Percentiles rank a stretch among this genome's conserved stretches.
Evolutionary conservation across 352 stramenopile species (phyloP).

Genomic region (Phytopythium montanum): DNA sequence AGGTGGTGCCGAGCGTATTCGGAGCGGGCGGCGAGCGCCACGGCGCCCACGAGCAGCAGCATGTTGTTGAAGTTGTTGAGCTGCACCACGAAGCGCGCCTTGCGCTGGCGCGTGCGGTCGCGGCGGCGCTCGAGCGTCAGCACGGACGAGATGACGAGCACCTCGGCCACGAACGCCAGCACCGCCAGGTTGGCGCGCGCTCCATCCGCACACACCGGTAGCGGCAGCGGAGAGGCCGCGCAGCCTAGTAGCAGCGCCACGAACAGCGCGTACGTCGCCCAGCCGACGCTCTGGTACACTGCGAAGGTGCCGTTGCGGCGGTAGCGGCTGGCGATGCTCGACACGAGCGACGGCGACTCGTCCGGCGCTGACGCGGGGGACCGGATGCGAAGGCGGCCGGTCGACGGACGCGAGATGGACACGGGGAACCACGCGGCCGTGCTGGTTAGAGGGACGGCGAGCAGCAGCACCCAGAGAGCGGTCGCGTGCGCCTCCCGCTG

Average conservation of each 20-base stretch:
- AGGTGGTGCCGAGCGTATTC: constrained; percentile 41
- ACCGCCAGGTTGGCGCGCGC: constrained; percentile 53
- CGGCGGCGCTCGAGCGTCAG: constrained; percentile 52
- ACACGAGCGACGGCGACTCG: constrained; percentile 20
- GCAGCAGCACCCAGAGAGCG: constrained; percentile 41
- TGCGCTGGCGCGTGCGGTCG: constrained; percentile 26
- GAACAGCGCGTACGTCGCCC: constrained; percentile 56
- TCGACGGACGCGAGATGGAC: constrained; percentile 31
- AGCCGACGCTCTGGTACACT: constrained; percentile 64
- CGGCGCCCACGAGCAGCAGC: constrained; percentile 64
- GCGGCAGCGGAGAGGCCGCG: constrained; percentile 10
- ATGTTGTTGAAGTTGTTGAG: constrained; percentile 89
- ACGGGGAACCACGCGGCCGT: constrained; percentile 51
- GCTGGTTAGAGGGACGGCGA: constrained; percentile 55
- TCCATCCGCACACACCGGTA: constrained; percentile 39
- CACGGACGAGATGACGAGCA: constrained; percentile 77
- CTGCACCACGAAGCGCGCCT: constrained; percentile 58
- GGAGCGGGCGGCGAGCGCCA: constrained; percentile 53
- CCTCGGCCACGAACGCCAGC: constrained; percentile 64
- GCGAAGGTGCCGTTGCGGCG: constrained; percentile 54
- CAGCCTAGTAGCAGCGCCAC: constrained; percentile 39
- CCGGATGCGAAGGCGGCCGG: constrained; percentile 28
- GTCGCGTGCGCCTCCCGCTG: constrained; percentile 31
- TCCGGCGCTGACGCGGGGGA: constrained; percentile 16
- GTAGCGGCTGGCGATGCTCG: constrained; percentile 23